Percentiles rank a stretch among this genome's conserved stretches.
These are phyloP conservation scores for Microbotryomycetes sp. DNA, from an alignment of 1,284 basidiomycete genomes.

Conservation along the genomic window DNA sequence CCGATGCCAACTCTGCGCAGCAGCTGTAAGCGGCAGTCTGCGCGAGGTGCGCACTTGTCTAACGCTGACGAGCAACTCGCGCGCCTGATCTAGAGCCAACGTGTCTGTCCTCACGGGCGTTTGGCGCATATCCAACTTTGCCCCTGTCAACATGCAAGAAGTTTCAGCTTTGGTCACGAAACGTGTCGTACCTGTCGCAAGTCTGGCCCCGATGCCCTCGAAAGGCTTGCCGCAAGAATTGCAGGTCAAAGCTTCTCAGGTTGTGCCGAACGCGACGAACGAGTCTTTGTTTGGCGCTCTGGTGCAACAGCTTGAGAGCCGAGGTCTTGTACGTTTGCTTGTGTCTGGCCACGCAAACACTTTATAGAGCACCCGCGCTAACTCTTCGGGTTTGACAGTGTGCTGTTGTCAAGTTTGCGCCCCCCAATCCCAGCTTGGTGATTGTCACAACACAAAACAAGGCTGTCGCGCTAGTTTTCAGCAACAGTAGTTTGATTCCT, in stretches of 20 bases:
- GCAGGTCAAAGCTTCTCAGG: not conserved
- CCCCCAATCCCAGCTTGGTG: not conserved
- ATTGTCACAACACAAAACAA: not conserved
- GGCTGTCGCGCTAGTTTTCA: not conserved
- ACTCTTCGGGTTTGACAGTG: not conserved
- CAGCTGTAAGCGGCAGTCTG: too few species aligned
- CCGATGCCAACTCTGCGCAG: too few species aligned
- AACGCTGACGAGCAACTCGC: too few species aligned
- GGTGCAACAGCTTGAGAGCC: not conserved
- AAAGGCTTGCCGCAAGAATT: not conserved
- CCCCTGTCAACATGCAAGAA: not conserved
- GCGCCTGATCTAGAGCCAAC: too few species aligned
- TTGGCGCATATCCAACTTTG: not conserved
- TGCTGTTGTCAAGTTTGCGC: not conserved
- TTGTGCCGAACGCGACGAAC: not conserved
- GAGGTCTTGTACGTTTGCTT: not conserved
- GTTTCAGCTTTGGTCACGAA: not conserved
- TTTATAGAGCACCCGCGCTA: not conserved
- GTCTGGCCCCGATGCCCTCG: not conserved
- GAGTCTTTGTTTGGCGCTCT: not conserved
- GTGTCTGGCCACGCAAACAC: not conserved
- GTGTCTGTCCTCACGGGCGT: too few species aligned
- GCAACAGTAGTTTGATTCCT: not conserved
- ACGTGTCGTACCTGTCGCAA: not conserved
- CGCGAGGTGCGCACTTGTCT: too few species aligned